Evolutionary conservation across 306 rosid genomes (phyloP), one percentile per base, ranked within the genome.

Genomic region (Astragalus glycyphyllos): DNA sequence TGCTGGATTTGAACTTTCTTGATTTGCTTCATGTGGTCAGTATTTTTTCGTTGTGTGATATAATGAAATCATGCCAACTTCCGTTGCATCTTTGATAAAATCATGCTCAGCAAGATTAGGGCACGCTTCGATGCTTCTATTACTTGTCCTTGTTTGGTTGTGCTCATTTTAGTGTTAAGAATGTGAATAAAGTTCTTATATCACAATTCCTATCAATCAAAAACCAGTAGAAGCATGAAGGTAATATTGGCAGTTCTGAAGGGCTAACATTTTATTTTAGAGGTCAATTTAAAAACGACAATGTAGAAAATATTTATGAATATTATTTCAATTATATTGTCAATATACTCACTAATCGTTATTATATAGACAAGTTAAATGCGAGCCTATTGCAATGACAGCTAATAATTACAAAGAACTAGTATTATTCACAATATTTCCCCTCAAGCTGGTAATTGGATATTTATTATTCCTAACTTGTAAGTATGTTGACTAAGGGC

Each of bases 1-100:
- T 77, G 92, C 99, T 8, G 97, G 99, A 68, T 94, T 94, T 74
- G 99, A 94, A 82, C 99, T 94, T 59, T 94, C 99, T 71, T 94
- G 83, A 56, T 62, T 68, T 71, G 73, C 70, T 58, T 74, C 84
- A 70, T 86, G 89, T 86, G 72, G 71, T 65, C 26, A 53, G 58
- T 62, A 5, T 13, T 31, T 56, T 16, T 32, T 37, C 5, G 20
- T 65, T 58, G 12, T 20, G 15, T 55, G 15, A 44, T 75, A 17
- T 54, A 34, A 55, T 65, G n/a, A 77, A 68, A 34, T 46, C 41
- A 17, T 20, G 2, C 69, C 23, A 57, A 35, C 15, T 68, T 77
- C 71, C 44, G 71, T 68, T 58, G 59, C 65, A 42, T 61, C 35
- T 40, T 70, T 55, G 68, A 71, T 69, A 29, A 35, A 50, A 31